These are phyloP conservation scores for Trichophyton verrucosum DNA, from an alignment of 2,329 filamentous ascomycete genomes.

Conservation along the genomic window DNA sequence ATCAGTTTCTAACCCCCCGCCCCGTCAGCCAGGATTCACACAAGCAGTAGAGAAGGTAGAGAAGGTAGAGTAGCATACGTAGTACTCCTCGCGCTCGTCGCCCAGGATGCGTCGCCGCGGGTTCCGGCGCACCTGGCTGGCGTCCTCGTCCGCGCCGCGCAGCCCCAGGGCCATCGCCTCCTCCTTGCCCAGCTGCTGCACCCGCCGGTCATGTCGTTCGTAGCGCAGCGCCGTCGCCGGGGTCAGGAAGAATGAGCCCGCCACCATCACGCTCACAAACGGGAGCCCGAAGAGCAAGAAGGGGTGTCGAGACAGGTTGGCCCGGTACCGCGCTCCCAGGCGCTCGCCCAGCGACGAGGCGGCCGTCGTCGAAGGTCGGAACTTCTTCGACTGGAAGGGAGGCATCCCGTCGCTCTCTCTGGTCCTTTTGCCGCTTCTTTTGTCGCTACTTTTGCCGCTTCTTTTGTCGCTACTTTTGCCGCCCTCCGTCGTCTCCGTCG, in stretches of 20 bases:
- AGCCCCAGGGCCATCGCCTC: slow-evolving; percentile 70
- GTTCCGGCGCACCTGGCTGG: slow-evolving; percentile 56
- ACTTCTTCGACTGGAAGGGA: slow-evolving; percentile 58
- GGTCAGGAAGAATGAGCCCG: slow-evolving; percentile 85
- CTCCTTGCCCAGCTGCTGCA: slow-evolving; percentile 70
- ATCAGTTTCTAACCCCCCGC: slow-evolving; percentile 51
- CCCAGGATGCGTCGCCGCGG: slow-evolving; percentile 32
- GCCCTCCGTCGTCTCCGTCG: too few species aligned
- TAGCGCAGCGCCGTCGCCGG: slow-evolving; percentile 89
- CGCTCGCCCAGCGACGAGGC: slow-evolving; percentile 48
- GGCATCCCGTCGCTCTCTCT: slow-evolving; percentile 36
- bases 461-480: not conserved
- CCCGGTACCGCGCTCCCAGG: slow-evolving; percentile 65
- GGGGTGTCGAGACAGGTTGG: slow-evolving; percentile 61
- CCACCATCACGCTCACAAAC: slow-evolving; percentile 80
- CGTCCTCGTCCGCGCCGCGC: slow-evolving; percentile 58
- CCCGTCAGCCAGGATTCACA: not conserved
- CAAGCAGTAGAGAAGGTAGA: not conserved
- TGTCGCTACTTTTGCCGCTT: not conserved
- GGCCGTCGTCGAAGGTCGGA: slow-evolving; percentile 43
- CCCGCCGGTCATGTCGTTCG: slow-evolving; percentile 82
- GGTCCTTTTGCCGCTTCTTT: not conserved
- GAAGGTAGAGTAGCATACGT: slow-evolving; percentile 22
- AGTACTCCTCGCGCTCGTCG: slow-evolving; percentile 37
- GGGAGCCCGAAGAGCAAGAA: slow-evolving; percentile 90